Base-by-base conservation (phyloP, 495 filamentous ascomycete genomes). In the Penicillium lividum region DNA sequence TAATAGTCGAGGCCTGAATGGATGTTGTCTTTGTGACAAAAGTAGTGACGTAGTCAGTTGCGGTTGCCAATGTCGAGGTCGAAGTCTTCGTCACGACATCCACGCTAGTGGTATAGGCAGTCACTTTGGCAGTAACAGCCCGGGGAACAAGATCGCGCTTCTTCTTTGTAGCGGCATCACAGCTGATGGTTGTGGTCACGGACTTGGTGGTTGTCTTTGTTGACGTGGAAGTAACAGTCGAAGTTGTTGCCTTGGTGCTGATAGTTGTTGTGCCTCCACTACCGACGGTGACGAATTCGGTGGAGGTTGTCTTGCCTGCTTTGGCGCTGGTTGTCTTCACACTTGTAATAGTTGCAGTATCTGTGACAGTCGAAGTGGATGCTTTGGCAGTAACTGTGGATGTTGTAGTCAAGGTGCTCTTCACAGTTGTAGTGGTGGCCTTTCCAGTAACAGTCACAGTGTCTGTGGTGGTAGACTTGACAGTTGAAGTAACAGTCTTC, bases 1-100 rank as follows among this genome's bases (percentile, higher is more conserved):
- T 57, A 25, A 44, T 18, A 33, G 55, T 57, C 1, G 55, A 43
- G 10, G 46, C 55, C 7, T 57, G 22, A 0, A 57, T 7, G 0
- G 46, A 44, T 2, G 55, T 51, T 13, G 55, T 57, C 55, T 57
- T 57, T n/a, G 55, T 57, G 7, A 28, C 28, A 6, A 57, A 16
- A 2, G 47, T 36, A 18, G 55, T 57, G 29, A 51, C 27, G 13
- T 57, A 57, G 28, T 51, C 55, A 0, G 55, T 57, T 0, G 16
- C 33, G 5, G 13, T 33, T 1, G 47, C 25, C 15, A 57, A 15
- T 4, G 33, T 57, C 5, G 47, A 51, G 46, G 27, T 51, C 7
- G 27, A 5, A 8, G 55, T 57, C 55, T 44, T 45, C 2, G 33
- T 31, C 13, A 57, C 55, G 16, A 40, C 36, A 40, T 27, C 46